Evolutionary conservation across 1,284 basidiomycete genomes (phyloP).

Genomic region (Cryptococcus maquisensis): DNA sequence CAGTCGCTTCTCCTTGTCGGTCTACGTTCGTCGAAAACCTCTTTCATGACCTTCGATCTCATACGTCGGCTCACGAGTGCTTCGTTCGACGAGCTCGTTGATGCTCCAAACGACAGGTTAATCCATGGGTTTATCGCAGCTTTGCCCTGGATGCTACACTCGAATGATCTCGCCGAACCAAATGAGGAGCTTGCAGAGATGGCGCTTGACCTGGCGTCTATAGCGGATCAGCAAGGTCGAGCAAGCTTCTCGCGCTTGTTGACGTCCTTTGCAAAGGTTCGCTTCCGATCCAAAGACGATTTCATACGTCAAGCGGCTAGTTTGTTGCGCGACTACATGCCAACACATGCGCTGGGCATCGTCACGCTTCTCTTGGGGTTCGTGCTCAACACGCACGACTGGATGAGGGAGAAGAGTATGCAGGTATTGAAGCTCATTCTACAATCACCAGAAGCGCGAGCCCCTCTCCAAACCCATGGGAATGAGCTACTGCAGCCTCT

Average conservation of each 20-base stretch:
- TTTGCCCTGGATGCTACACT: slow-evolving; percentile 84
- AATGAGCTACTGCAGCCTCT: slow-evolving; percentile 88
- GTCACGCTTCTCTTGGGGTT: slow-evolving; percentile 78
- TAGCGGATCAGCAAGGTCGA: slow-evolving; percentile 69
- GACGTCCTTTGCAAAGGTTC: slow-evolving; percentile 77
- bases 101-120: slow-evolving; percentile 66
- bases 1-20: slow-evolving; percentile 76
- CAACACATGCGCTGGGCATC: slow-evolving; percentile 61
- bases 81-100: slow-evolving; percentile 64
- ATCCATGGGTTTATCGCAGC: slow-evolving; percentile 77
- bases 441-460: slow-evolving; percentile 74
- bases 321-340: slow-evolving; percentile 74
- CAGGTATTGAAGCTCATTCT: slow-evolving; percentile 85
- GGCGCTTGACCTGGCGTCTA: slow-evolving; percentile 66
- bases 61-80: slow-evolving; percentile 65
- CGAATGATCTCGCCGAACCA: slow-evolving; percentile 63
- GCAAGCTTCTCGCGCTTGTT: slow-evolving; percentile 77
- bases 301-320: slow-evolving; percentile 84
- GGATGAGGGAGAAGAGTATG: slow-evolving; percentile 78
- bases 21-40: slow-evolving; percentile 72
- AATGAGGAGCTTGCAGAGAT: slow-evolving; percentile 65
- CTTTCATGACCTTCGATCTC: slow-evolving; percentile 63
- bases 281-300: slow-evolving; percentile 90
- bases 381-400: slow-evolving; percentile 76
- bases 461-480: slow-evolving; percentile 67